Conservation (phyloP, 202 grass and related monocot genomes). For the Hordeum pubiflorum region DNA sequence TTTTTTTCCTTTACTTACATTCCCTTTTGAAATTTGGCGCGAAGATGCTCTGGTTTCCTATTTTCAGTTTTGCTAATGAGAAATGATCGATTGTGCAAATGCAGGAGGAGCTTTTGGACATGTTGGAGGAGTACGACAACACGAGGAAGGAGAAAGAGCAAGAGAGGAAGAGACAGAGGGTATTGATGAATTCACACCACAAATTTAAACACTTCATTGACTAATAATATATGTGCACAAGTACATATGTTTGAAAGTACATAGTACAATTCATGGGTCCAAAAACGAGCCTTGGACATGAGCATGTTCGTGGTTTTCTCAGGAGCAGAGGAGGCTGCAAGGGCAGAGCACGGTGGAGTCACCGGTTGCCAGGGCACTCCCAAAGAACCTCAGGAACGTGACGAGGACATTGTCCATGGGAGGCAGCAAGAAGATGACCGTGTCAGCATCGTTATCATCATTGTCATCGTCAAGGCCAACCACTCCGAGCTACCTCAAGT, state of each 20-base stretch:
- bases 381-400: constrained; percentile 47
- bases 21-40: background rate
- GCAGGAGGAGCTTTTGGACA: constrained; percentile 47
- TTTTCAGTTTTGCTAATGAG: background rate
- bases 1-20: too few relatives aligned
- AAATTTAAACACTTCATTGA: background rate
- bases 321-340: constrained; percentile 51
- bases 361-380: constrained; percentile 21
- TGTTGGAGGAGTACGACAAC: constrained; percentile 56
- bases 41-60: background rate
- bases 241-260: background rate
- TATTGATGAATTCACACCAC: background rate
- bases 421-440: background rate
- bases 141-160: constrained; percentile 73
- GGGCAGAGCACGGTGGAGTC: constrained; percentile 32
- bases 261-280: background rate
- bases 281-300: background rate
- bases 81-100: background rate
- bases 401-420: constrained; percentile 46
- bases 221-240: background rate
- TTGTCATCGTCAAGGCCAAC: constrained; percentile 9
- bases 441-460: background rate
- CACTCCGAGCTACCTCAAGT: constrained; percentile 32
- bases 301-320: background rate
- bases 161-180: constrained; percentile 60